phyloP scores from a whole-genome alignment of 2,329 filamentous ascomycete genomes.

The Curvularia hawaiiensis region DNA sequence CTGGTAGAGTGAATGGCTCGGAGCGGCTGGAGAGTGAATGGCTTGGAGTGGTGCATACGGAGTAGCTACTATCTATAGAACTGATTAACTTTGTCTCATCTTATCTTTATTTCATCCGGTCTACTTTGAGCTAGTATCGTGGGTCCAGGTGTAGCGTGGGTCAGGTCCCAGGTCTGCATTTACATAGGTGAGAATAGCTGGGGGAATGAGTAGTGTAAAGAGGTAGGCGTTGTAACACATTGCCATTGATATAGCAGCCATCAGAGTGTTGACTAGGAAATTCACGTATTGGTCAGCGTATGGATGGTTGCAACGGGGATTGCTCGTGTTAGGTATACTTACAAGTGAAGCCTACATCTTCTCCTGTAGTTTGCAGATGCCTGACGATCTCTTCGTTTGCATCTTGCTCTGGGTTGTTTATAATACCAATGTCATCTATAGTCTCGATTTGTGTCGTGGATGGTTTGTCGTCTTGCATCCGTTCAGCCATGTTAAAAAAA shows the following conservation, averaged over 20 bases:
- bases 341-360: conserved; percentile 40
- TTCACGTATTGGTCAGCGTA: background rate
- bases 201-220: conserved; percentile 41
- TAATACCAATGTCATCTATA: conserved; percentile 18
- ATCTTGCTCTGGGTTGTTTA: conserved; percentile 10
- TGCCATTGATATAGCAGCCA: conserved; percentile 35
- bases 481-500: conserved; percentile 1
- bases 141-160: conserved; percentile 36
- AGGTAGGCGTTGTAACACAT: conserved; percentile 44
- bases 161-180: conserved; percentile 43
- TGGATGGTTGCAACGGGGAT: no score
- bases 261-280: conserved; percentile 22
- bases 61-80: no score
- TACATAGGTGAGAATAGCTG: conserved; percentile 40
- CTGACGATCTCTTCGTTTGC: conserved; percentile 39
- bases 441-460: conserved; percentile 24
- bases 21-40: no score
- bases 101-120: no score
- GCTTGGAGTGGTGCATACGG: no score
- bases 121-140: no score
- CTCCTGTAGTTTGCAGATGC: conserved; percentile 37
- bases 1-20: no score
- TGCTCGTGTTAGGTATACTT: background rate
- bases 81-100: no score
- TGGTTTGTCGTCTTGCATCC: conserved; percentile 19